Percentiles rank a stretch among this genome's conserved stretches.
These are phyloP conservation scores for Exutisphaerella laricina DNA, from an alignment of 2,329 filamentous ascomycete species.

Conservation along the genomic window DNA sequence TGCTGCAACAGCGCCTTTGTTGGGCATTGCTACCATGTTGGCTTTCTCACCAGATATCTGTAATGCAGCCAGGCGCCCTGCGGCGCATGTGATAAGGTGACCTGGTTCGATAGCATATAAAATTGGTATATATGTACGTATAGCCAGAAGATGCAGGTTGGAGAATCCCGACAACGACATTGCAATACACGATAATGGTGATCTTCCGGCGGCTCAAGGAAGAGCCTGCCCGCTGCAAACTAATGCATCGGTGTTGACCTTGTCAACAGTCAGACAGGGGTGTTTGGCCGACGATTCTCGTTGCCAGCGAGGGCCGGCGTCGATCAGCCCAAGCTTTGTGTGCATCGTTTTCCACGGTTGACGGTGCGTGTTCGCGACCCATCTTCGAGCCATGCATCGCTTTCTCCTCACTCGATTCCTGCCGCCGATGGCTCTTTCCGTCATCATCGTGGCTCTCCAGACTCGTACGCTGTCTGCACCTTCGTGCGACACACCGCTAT, in stretches of 20 bases:
- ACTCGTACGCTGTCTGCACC: not conserved
- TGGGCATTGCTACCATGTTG: constrained; percentile 1
- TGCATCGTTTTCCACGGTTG: not conserved
- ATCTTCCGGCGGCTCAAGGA: not conserved
- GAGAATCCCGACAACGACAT: not conserved
- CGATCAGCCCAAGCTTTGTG: not conserved
- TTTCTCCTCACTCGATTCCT: not conserved
- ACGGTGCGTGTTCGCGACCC: too few species aligned
- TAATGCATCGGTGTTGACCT: not conserved
- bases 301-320: not conserved
- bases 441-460: not conserved
- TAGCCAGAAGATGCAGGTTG: constrained; percentile 2
- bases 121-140: constrained; percentile 4
- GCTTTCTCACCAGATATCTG: not conserved
- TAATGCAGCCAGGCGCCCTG: not conserved
- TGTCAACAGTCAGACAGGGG: not conserved
- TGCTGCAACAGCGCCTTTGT: constrained; percentile 1
- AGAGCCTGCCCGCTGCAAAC: not conserved
- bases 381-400: too few species aligned
- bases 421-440: not conserved
- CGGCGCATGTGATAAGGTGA: not conserved
- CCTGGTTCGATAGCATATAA: constrained; percentile 4
- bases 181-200: not conserved
- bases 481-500: constrained; percentile 2
- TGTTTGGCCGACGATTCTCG: not conserved